Evolutionary conservation across 257 asterid genomes (phyloP).

Genomic region (Thymus quinquecostatus): DNA sequence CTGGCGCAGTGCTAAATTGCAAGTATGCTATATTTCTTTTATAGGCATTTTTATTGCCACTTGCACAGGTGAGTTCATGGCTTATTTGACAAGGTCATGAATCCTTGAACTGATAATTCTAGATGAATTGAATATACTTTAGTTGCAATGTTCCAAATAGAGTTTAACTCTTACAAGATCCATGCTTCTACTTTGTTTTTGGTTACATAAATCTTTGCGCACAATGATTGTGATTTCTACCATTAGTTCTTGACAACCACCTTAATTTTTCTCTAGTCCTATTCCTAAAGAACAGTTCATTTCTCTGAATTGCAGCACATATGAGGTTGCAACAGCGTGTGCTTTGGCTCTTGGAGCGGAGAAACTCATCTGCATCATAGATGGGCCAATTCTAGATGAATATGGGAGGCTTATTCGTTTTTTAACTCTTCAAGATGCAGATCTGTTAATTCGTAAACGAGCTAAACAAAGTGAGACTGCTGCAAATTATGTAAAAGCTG

Average conservation of each 20-base stretch:
- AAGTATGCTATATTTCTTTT: constrained; percentile 72
- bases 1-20: constrained; percentile 96
- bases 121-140: constrained; percentile 4
- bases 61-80: constrained; percentile 31
- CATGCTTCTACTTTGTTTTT: constrained; percentile 13
- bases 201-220: background rate
- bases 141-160: constrained; percentile 10
- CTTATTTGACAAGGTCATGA: constrained; percentile 10
- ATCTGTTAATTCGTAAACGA: constrained; percentile 69
- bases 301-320: constrained; percentile 63
- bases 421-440: constrained; percentile 86
- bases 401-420: constrained; percentile 73
- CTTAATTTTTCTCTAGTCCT: background rate
- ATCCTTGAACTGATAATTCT: constrained; percentile 13
- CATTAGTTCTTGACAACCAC: background rate
- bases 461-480: constrained; percentile 90
- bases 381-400: constrained; percentile 88
- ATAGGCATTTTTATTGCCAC: constrained; percentile 55
- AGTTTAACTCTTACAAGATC: background rate
- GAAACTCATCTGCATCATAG: constrained; percentile 85
- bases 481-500: constrained; percentile 86
- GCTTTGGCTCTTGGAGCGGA: constrained; percentile 93
- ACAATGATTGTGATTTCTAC: constrained; percentile 5
- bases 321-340: constrained; percentile 98
- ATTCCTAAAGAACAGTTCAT: constrained; percentile 22